phyloP scores from a whole-genome alignment of 495 filamentous ascomycete species.

The Xylaria flabelliformis region DNA sequence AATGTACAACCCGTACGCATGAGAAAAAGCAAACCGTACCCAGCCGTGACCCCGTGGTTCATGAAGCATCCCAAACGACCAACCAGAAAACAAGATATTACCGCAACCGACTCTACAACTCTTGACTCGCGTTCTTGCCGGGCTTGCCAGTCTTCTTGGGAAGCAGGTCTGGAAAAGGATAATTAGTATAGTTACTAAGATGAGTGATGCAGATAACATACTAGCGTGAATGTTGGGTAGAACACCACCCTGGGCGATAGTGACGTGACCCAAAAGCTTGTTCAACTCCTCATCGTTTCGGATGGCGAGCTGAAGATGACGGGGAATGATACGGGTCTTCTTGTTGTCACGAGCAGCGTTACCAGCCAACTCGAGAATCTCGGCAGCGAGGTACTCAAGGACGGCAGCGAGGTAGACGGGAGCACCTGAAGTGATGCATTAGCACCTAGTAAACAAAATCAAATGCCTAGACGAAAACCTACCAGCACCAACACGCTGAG shows the following conservation, averaged over 20 bases:
- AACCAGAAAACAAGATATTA: conserved; percentile 68
- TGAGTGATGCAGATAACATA: conserved; percentile 57
- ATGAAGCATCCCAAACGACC: conserved; percentile 75
- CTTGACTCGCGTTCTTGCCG: conserved; percentile 89
- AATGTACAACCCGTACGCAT: conserved; percentile 91
- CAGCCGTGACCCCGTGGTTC: conserved; percentile 83
- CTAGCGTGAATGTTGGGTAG: conserved; percentile 98
- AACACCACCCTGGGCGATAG: conserved; percentile 99
- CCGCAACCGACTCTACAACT: conserved; percentile 68
- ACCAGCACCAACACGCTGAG: conserved; percentile 98
- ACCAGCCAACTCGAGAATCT: conserved; percentile 98
- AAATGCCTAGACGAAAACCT: conserved; percentile 37
- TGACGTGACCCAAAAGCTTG: conserved; percentile 99
- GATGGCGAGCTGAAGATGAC: conserved; percentile 99
- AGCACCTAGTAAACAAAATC: conserved; percentile 31
- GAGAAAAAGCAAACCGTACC: conserved; percentile 80
- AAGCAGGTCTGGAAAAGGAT: conserved; percentile 72
- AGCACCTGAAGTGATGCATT: conserved; percentile 63
- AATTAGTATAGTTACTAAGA: conserved; percentile 50
- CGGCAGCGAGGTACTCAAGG: conserved; percentile 97
- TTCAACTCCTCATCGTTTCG: conserved; percentile 99
- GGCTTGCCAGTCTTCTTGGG: conserved; percentile 97
- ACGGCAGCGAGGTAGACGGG: conserved; percentile 98
- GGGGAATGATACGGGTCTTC: conserved; percentile 99
- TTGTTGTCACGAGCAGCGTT: conserved; percentile 99